phyloP scores from a whole-genome alignment of 257 asterid genomes.

The Ligustrum vulgare region DNA sequence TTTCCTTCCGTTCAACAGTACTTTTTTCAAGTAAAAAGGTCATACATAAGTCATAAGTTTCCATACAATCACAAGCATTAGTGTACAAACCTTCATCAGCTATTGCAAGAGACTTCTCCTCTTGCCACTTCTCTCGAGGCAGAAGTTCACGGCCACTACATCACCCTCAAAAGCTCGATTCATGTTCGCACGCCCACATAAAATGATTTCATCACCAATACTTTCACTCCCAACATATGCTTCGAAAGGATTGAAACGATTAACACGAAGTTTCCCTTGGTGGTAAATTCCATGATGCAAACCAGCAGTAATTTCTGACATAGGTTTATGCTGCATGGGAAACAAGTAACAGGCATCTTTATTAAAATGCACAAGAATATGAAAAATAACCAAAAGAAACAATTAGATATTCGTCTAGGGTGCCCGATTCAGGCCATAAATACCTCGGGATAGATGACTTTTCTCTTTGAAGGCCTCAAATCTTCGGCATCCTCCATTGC shows the following conservation, averaged over 20 bases:
- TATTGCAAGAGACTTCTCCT: constrained; percentile 71
- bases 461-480: constrained; percentile 85
- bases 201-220: constrained; percentile 88
- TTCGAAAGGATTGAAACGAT: constrained; percentile 93
- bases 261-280: constrained; percentile 97
- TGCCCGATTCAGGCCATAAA: constrained; percentile 23
- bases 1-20: background rate
- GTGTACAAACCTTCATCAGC: constrained; percentile 75
- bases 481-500: constrained; percentile 81
- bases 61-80: background rate
- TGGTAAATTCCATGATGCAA: constrained; percentile 86
- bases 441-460: constrained; percentile 83
- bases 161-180: constrained; percentile 98
- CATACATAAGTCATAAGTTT: background rate
- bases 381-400: constrained; percentile 18
- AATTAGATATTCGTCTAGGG: constrained; percentile 14
- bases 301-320: constrained; percentile 98
- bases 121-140: constrained; percentile 87
- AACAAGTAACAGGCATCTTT: constrained; percentile 23
- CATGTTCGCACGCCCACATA: constrained; percentile 86
- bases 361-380: constrained; percentile 21
- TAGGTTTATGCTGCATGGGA: constrained; percentile 83
- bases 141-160: constrained; percentile 85
- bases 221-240: constrained; percentile 99
- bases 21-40: background rate